Evolutionary conservation across 2,329 filamentous ascomycete genomes (phyloP), one percentile per base, ranked within the genome.

Genomic region (Arachnopeziza araneosa): DNA sequence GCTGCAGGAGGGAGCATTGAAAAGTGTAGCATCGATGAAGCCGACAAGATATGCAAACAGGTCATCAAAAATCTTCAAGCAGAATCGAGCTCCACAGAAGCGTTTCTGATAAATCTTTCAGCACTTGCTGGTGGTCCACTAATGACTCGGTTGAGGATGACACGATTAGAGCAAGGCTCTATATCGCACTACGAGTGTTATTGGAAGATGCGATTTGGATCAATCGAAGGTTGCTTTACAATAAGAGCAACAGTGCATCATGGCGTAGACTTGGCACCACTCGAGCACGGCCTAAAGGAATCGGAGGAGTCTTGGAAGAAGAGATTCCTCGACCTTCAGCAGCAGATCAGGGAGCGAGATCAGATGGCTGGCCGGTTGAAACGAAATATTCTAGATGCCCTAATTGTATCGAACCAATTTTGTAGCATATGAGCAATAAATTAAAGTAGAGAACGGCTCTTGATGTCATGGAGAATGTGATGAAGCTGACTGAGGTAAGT

Each of bases 41-140:
- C 80, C 1, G 72, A 75, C 12, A 82, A 80, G 30, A 75, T 87
- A n/a, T 76, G 79, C 55, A 77, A 80, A 60, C 75, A 78, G 51
- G 77, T 81, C n/a, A 75, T 86, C 24, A 78, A 80, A 57, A 79
- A 79, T 57, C 76, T 86, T 61, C 77, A 79, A 61, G 76, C 75
- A 49, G 76, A 79, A 52, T 80, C 83, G 0, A 71, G 75, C 1
- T 80, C 77, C 12, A 78, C 80, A 5, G 79, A 85, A 67, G 76
- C 78, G 0, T 86, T 87, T 64, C 72, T 87, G 14, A 80, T 85
- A 64, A 86, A 85, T 67, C 70, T 86, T 6, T 78, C 83, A 0
- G 82, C 82, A 4, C 75, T 87, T 12, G 79, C 79, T 0, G 84
- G 84, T 9, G 80, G 80, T 2, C 77, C 80, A 26, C 74, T 86